phyloP scores from a whole-genome alignment of 345 rosid species.

The Linum usitatissimum region DNA sequence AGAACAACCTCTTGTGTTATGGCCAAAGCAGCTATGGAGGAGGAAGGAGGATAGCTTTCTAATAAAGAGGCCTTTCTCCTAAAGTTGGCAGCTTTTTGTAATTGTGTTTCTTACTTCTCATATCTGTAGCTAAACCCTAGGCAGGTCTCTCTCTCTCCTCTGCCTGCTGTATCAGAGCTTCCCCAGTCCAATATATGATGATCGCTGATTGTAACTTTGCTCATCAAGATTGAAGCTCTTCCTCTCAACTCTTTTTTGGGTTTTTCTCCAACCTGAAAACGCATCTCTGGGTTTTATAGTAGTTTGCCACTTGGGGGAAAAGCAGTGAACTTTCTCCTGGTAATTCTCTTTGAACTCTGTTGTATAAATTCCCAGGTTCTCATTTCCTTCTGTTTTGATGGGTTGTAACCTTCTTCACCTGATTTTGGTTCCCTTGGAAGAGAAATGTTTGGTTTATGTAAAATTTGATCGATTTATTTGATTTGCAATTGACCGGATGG shows the following conservation, averaged over 20 bases:
- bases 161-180: not conserved
- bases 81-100: not conserved
- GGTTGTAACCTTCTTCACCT: no score
- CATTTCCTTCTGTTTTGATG: not conserved
- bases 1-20: slow-evolving; percentile 1
- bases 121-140: not conserved
- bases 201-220: not conserved
- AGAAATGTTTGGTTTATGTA: no score
- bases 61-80: not conserved
- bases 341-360: not conserved
- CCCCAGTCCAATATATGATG: not conserved
- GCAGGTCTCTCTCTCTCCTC: not conserved
- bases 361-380: not conserved
- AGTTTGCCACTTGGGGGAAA: not conserved
- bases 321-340: not conserved
- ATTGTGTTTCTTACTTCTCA: not conserved
- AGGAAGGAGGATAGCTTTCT: not conserved
- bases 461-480: no score
- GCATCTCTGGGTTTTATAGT: not conserved
- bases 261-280: not conserved
- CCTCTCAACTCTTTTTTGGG: not conserved
- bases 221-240: not conserved
- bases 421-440: no score
- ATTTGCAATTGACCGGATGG: no score
- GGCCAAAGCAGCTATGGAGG: not conserved